These are phyloP conservation scores for Penicillium verhagenii DNA, from an alignment of 495 filamentous ascomycete species.

Conservation along the genomic window DNA sequence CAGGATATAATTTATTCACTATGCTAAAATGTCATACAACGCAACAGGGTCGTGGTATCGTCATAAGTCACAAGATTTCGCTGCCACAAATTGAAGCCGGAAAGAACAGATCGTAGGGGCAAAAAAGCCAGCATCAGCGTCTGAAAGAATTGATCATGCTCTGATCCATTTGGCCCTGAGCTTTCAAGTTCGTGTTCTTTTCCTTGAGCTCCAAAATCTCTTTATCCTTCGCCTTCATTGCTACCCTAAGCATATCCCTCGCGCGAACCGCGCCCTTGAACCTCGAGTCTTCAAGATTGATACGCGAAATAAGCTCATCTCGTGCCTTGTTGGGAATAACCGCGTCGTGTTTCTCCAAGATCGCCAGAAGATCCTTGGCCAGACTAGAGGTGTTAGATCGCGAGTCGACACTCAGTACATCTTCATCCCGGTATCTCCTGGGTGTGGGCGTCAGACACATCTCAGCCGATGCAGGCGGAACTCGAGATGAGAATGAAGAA, in stretches of 20 bases:
- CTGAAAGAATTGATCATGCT: constrained; percentile 32
- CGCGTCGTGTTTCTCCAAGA: constrained; percentile 51
- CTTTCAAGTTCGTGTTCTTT: constrained; percentile 35
- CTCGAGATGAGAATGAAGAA: constrained; percentile 12
- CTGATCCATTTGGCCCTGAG: constrained; percentile 42
- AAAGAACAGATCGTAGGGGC: no score
- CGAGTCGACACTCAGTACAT: constrained; percentile 28
- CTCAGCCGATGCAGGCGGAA: constrained; percentile 32
- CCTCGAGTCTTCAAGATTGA: constrained; percentile 57
- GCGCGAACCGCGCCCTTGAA: constrained; percentile 58
- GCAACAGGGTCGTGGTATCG: no score
- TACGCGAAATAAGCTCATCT: constrained; percentile 42
- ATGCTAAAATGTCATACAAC: no score
- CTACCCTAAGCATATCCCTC: constrained; percentile 59
- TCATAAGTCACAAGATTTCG: not conserved
- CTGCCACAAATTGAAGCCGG: not conserved
- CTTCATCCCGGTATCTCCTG: constrained; percentile 33
- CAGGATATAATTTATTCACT: no score
- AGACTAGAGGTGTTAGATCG: constrained; percentile 45
- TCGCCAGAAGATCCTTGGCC: constrained; percentile 45
- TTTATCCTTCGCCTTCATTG: constrained; percentile 58
- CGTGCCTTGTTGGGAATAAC: constrained; percentile 38
- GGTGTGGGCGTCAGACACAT: constrained; percentile 51
- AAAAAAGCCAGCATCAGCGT: not conserved
- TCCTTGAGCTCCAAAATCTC: constrained; percentile 57